Conservation (phyloP, 2,329 filamentous ascomycete species). For the Penicillium sp. region DNA sequence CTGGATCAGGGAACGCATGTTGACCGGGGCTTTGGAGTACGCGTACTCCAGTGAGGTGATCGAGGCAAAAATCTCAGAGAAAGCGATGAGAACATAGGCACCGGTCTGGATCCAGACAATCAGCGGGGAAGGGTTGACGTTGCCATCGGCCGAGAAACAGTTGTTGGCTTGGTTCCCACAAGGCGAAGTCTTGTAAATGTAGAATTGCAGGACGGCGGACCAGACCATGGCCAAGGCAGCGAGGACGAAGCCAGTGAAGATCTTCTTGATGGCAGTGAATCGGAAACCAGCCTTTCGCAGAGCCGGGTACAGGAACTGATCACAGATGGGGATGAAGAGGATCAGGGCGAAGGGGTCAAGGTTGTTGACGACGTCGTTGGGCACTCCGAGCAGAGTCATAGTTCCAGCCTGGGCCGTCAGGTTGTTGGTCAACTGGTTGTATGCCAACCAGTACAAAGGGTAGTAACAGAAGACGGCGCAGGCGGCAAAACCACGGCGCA, state of each 20-base stretch:
- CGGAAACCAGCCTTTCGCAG: constrained; percentile 47
- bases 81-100: constrained; percentile 52
- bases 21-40: constrained; percentile 72
- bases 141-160: constrained; percentile 36
- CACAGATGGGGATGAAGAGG: constrained; percentile 55
- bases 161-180: constrained; percentile 57
- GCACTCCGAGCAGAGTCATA: constrained; percentile 52
- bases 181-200: constrained; percentile 58
- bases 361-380: constrained; percentile 56
- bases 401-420: constrained; percentile 55
- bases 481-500: constrained; percentile 66
- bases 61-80: constrained; percentile 59
- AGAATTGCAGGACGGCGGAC: constrained; percentile 49
- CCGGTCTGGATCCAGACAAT: constrained; percentile 59
- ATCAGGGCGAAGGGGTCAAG: constrained; percentile 54
- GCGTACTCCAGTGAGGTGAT: constrained; percentile 71
- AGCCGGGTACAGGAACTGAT: constrained; percentile 51
- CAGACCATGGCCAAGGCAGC: constrained; percentile 51
- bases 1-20: constrained; percentile 73
- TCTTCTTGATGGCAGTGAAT: constrained; percentile 56
- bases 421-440: constrained; percentile 56
- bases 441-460: constrained; percentile 41
- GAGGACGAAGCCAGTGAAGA: constrained; percentile 51
- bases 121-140: constrained; percentile 52
- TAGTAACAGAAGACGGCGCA: constrained; percentile 65